Percentiles rank a stretch among this genome's conserved stretches.
phyloP scores from a whole-genome alignment of 345 rosid species.

The Euclidium syriacum region DNA sequence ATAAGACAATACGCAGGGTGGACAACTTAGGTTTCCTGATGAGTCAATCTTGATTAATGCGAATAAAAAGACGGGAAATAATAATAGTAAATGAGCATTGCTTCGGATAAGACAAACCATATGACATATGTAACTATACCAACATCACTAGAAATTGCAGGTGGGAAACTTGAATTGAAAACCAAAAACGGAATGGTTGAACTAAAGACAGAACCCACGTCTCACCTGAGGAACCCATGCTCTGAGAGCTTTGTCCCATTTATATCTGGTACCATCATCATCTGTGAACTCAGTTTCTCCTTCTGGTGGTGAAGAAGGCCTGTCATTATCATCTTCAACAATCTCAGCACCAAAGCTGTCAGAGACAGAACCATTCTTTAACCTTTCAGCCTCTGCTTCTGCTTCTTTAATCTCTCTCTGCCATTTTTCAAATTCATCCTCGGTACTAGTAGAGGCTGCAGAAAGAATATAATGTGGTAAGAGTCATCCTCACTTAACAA shows the following conservation, averaged over 20 bases:
- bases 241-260: conserved; percentile 69
- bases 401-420: conserved; percentile 75
- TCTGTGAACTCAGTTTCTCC: conserved; percentile 92
- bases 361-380: conserved; percentile 47
- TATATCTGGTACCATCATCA: conserved; percentile 89
- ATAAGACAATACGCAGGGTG: background rate
- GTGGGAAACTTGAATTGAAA: conserved; percentile 1
- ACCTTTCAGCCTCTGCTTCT: conserved; percentile 50
- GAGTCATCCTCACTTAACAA: conserved; percentile 6
- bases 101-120: background rate
- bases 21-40: background rate
- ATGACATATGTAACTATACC: background rate
- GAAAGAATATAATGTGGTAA: conserved; percentile 25
- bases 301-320: conserved; percentile 64
- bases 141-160: background rate
- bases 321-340: conserved; percentile 34
- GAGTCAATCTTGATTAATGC: background rate
- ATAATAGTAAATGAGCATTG: background rate
- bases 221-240: conserved; percentile 97
- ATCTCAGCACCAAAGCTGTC: conserved; percentile 19
- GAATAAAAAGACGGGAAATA: background rate
- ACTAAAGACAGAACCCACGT: background rate
- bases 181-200: background rate
- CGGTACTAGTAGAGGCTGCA: conserved; percentile 47
- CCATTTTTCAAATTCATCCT: conserved; percentile 89